Evolutionary conservation across 768 basidiomycete species (phyloP).

Genomic region (Albatrellus ellisii): DNA sequence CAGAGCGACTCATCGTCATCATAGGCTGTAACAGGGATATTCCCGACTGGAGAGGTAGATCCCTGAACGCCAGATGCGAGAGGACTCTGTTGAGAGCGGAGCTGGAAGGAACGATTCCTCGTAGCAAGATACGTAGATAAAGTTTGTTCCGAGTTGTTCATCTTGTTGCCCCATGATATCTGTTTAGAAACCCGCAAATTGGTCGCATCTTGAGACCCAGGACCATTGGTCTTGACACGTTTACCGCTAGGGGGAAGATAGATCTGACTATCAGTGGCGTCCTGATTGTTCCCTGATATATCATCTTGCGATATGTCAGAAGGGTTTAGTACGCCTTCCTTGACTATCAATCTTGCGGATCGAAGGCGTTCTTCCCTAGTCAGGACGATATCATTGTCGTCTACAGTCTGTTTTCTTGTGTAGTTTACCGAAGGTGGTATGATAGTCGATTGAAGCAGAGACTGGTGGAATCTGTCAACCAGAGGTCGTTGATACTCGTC

Average conservation of each 20-base stretch:
- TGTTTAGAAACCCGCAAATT: not conserved
- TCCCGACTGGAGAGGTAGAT: not conserved
- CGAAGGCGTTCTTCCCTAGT: constrained; percentile 1
- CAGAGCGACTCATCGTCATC: not conserved
- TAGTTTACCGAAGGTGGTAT: not conserved
- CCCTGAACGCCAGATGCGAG: not conserved
- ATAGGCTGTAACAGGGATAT: not conserved
- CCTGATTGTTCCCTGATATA: not conserved
- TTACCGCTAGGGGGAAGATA: not conserved
- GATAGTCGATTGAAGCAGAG: not conserved
- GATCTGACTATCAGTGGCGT: not conserved
- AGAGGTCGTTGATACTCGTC: not conserved
- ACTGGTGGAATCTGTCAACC: not conserved
- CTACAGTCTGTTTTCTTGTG: not conserved
- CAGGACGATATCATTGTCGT: not conserved
- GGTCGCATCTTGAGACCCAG: no score
- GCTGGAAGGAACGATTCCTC: not conserved
- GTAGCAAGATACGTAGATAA: not conserved
- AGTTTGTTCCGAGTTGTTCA: no score
- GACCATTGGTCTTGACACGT: not conserved
- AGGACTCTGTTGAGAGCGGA: not conserved
- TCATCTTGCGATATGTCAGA: not conserved
- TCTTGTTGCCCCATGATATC: no score
- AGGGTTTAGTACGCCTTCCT: not conserved
- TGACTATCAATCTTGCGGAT: not conserved